These are phyloP conservation scores for Cryphonectria radicalis DNA, from an alignment of 2,329 filamentous ascomycete species.

Conservation along the genomic window DNA sequence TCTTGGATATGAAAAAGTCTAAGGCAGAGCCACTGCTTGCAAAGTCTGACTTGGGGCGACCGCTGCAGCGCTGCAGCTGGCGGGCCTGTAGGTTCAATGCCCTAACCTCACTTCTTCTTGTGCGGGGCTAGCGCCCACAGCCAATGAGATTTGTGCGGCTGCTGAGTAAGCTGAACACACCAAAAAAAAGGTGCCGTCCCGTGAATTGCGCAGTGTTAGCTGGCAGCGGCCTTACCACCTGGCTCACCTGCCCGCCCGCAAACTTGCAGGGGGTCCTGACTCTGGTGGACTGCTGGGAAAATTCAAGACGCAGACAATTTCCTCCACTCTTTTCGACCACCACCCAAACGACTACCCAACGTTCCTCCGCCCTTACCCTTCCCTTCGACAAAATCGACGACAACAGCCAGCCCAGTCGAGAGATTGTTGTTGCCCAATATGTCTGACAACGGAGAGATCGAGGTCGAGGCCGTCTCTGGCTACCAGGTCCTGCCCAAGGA, in stretches of 20 bases:
- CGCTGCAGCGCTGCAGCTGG: constrained; percentile 11
- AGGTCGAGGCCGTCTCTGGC: constrained; percentile 77
- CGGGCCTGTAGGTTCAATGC: constrained; percentile 17
- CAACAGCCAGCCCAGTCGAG: constrained; percentile 25
- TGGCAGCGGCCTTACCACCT: not conserved
- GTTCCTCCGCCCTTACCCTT: constrained; percentile 11
- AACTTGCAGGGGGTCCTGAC: constrained; percentile 14
- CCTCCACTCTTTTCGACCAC: constrained; percentile 24
- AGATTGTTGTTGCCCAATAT: constrained; percentile 60
- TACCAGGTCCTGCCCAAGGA: constrained; percentile 91
- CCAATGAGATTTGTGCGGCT: constrained; percentile 2
- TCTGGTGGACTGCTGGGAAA: constrained; percentile 24
- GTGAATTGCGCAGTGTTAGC: constrained; percentile 12
- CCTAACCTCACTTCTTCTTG: constrained; percentile 14
- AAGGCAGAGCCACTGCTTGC: constrained; percentile 29
- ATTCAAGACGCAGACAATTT: constrained; percentile 25
- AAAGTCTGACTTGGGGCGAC: constrained; percentile 32
- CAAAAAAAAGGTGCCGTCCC: constrained; percentile 16
- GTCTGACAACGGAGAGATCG: constrained; percentile 95
- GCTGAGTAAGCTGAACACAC: constrained; percentile 20
- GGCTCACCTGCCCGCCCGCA: not conserved
- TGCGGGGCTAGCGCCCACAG: constrained; percentile 9
- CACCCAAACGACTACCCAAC: constrained; percentile 24
- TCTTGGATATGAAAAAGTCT: constrained; percentile 30
- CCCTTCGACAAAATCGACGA: constrained; percentile 25